These are phyloP conservation scores for Fragaria vesca DNA, from an alignment of 306 rosid genomes.

Conservation along the genomic window DNA sequence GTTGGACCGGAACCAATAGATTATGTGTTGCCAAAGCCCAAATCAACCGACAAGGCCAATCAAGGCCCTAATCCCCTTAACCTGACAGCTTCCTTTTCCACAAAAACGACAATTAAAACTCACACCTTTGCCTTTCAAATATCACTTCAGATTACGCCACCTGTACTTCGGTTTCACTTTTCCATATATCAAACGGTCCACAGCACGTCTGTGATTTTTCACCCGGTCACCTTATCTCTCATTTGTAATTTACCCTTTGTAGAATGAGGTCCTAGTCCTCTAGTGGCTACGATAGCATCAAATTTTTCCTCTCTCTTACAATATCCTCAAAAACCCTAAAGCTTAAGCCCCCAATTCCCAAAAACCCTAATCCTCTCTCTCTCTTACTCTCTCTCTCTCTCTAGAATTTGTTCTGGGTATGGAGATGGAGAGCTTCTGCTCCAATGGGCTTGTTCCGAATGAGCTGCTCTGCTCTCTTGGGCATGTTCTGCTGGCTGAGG, in stretches of 20 bases:
- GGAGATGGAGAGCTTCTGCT: slow-evolving; percentile 26
- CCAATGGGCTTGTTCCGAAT: slow-evolving; percentile 18
- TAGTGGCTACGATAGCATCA: not conserved
- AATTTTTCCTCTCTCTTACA: not conserved
- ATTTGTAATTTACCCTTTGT: not conserved
- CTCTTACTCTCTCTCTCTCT: not conserved
- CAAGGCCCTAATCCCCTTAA: not conserved
- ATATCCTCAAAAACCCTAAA: slow-evolving; percentile 35
- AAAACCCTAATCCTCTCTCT: slow-evolving; percentile 24
- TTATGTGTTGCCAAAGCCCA: not conserved
- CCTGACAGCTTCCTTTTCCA: not conserved
- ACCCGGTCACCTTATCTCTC: not conserved
- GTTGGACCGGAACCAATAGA: not conserved
- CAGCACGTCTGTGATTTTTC: not conserved
- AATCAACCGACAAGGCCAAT: slow-evolving; percentile 1
- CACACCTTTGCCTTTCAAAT: too few species aligned
- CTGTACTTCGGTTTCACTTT: not conserved
- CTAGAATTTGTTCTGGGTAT: slow-evolving; percentile 9
- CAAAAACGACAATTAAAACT: not conserved
- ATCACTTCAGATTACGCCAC: not conserved
- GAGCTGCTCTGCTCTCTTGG: slow-evolving; percentile 38
- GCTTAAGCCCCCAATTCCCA: slow-evolving; percentile 20
- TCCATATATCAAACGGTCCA: not conserved
- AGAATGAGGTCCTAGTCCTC: slow-evolving; percentile 11
- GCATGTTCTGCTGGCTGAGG: slow-evolving; percentile 39